Evolutionary conservation across 345 rosid species (phyloP).

Genomic region (Euphorbia peplus): DNA sequence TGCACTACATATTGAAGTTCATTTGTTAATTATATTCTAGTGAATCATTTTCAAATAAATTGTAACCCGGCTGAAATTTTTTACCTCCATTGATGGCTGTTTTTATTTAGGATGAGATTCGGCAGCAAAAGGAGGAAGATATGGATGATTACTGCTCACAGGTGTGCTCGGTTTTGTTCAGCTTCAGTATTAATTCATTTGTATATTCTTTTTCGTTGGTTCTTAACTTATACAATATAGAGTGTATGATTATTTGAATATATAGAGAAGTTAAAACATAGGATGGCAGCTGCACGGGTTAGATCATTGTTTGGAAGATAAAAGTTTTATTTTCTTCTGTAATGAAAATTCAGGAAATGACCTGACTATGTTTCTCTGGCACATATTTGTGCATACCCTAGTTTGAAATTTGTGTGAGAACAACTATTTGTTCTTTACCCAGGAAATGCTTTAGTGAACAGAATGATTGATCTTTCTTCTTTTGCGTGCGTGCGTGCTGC

Average conservation of each 20-base stretch:
- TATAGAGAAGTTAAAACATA: constrained; percentile 4
- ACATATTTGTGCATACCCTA: not conserved
- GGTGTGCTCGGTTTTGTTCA: constrained; percentile 42
- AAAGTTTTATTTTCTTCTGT: not conserved
- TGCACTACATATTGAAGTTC: not conserved
- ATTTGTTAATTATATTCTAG: not conserved
- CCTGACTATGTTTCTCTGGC: not conserved
- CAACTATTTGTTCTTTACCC: not conserved
- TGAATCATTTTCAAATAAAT: not conserved
- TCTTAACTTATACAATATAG: not conserved
- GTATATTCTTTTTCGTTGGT: not conserved
- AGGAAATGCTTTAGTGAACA: not conserved
- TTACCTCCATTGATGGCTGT: not conserved
- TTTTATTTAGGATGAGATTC: constrained; percentile 62
- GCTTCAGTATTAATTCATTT: not conserved
- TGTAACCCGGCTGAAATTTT: not conserved
- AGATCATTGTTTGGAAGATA: not conserved
- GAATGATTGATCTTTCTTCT: not conserved
- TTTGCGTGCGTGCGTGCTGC: not conserved
- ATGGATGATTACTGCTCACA: constrained; percentile 96
- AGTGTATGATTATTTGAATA: not conserved
- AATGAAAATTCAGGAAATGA: not conserved
- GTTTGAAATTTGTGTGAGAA: not conserved
- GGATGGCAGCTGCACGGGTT: not conserved
- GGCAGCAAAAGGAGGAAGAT: constrained; percentile 88